Base-by-base conservation (phyloP, 108 stramenopile genomes). In the Seminavis robusta region DNA sequence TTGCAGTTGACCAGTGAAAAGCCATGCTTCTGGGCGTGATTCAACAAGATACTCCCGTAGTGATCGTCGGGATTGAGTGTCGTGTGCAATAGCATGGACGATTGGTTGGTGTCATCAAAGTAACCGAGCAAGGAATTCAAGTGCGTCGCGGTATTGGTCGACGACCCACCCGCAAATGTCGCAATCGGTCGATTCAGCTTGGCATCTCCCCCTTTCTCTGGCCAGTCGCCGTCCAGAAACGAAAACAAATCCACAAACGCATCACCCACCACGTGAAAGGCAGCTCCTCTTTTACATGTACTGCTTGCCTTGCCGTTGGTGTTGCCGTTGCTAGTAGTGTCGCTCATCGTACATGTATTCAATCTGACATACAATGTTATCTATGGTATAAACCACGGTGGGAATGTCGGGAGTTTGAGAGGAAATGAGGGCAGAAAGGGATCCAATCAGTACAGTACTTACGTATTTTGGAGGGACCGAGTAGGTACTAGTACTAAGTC, bases 211-310 rank as follows among this genome's bases (percentile, higher is more conserved):
- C 89, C 89, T 10, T 42, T 19, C 44, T 76, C 59, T 0, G 82
- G 82, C 49, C 53, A 61, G 1, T 63, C 56, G 19, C 53, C 64
- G 13, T 79, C 80, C 2, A 84, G 66, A 59, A 69, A 77, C 34
- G 73, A 82, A 53, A 84, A 78, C 25, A 86, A 52, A 62, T 90
- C 89, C 17, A 79, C 83, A 45, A 79, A 90, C 17, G 85, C 84
- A 61, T 90, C 89, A n/a, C 89, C 89, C 17, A 79, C 61, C 3
- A 85, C 40, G 31, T 79, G 71, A 28, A 77, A 71, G 26, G 59
- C n/a, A n/a, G n/a, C n/a, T n/a, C n/a, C n/a, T n/a, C n/a, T n/a
- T n/a, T n/a, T n/a, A n/a, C n/a, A n/a, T n/a, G n/a, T n/a, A n/a
- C n/a, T n/a, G n/a, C n/a, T n/a, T n/a, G n/a, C n/a, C n/a, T n/a